Evolutionary conservation across 805 yeast species (phyloP).

Genomic region (Allodekkera sacchari): DNA sequence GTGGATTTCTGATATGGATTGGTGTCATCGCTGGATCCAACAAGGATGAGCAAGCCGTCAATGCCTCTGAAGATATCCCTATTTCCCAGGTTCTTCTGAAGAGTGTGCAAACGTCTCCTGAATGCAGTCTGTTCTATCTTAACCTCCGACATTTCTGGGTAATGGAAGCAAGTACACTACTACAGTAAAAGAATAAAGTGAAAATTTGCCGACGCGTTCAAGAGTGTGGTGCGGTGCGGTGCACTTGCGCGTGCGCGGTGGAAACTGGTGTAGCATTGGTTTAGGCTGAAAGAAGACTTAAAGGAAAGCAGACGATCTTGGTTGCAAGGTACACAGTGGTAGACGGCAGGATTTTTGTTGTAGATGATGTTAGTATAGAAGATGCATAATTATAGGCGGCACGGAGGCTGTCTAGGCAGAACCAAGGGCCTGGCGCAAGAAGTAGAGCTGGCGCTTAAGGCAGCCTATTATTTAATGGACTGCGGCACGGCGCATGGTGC

Average conservation of each 20-base stretch:
- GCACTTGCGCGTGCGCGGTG: neutral
- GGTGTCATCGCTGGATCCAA: conserved; percentile 82
- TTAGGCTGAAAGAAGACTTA: neutral
- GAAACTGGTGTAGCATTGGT: neutral
- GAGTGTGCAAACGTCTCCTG: conserved; percentile 41
- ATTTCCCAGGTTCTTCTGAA: conserved; percentile 27
- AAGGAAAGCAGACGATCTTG: too few species aligned
- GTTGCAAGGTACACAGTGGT: too few species aligned
- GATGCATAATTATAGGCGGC: too few species aligned
- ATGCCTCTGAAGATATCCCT: conserved; percentile 32
- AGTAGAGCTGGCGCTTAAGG: too few species aligned
- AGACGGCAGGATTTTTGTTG: too few species aligned
- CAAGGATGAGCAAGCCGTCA: conserved; percentile 52
- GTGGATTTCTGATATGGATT: conserved; percentile 87
- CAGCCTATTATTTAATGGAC: too few species aligned
- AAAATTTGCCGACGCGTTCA: neutral
- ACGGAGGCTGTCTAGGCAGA: too few species aligned
- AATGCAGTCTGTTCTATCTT: conserved; percentile 44
- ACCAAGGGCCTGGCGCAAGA: too few species aligned
- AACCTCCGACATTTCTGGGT: conserved; percentile 47
- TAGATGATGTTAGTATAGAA: too few species aligned
- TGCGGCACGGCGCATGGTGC: too few species aligned
- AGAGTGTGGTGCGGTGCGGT: neutral
- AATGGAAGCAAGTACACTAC: neutral
- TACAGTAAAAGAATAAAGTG: neutral